Evolutionary conservation across 2,329 filamentous ascomycete species (phyloP), one percentile per base, ranked within the genome.

Genomic region (Aspergillus awamori): DNA sequence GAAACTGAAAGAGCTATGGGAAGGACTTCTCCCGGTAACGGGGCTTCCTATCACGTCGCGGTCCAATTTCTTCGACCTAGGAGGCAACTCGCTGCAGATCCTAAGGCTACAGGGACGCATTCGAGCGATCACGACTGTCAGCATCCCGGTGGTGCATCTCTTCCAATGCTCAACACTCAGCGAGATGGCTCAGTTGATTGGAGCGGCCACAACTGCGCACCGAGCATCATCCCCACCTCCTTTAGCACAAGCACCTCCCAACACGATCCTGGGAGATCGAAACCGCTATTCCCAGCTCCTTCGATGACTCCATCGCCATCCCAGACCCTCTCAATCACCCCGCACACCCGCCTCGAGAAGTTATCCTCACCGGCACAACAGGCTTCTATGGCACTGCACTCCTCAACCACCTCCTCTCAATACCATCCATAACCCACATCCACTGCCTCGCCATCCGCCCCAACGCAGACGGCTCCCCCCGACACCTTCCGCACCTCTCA

Each of bases 381-480:
- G 67, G 73, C 1, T 81, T 80, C 54, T 67, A 84, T 1, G 80
- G 77, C 10, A 60, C 62, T 1, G 62, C 74, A 3, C 61, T 85
- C 15, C 68, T 84, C 1, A 60, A 59, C 2, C 62, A 67, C 0
- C 75, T 86, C 0, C 59, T 78, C 0, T 60, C 66, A 1, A 54
- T 76, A 3, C 39, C 65, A 0, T 51, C 59, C 0, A 71, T 84
- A 0, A 33, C 59, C 1, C 70, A 67, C 11, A 67, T 85, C 3
- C 77, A 82, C 66, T 83, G 80, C 61, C 51, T 84, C 5, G 81
- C 81, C 4, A 58, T 72, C 8, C 62, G 63, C 2, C 36, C 45
- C 38, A 48, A 33, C n/a, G 33, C 33, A 13, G 33, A 36, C 33
- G 33, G 33, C 13, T 36, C 33, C 4, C 33, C 33, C 11, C 33